Evolutionary conservation across 805 yeast genomes (phyloP), one percentile per base, ranked within the genome.

Genomic region (Saturnispora dispora): DNA sequence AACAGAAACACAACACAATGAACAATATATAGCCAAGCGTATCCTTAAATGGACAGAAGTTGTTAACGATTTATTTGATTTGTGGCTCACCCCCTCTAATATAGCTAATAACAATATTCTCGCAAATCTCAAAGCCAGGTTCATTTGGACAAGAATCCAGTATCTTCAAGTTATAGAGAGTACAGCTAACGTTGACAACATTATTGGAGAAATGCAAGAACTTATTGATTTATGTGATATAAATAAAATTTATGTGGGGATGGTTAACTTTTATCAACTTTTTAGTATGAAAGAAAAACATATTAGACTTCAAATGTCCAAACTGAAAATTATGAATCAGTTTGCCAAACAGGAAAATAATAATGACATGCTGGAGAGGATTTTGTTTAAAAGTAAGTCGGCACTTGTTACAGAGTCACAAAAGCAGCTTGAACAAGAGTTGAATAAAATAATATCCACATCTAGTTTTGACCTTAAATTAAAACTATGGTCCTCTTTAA

Each of bases 401-500:
- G 64, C 66, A 5, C 54, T 60, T 7, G 60, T 61, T 10, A 63
- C 64, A 15, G 63, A 63, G 20, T 62, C 69, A 5, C 52, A 57
- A 13, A 51, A 60, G 1, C 76, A 73, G 35, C 71, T 76, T 35
- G 56, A 60, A 15, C 18, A 41, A 11, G 81, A 89, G 7, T 81
- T 88, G 63, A 70, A 74, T 22, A 64, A 70, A 11, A 88, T 91
- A 60, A 70, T 93, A 15, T 66, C 71, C 3, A 71, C 70, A 11
- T 80, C 95, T 0, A 79, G 93, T 0, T 69, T 84, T 22, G 83
- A 79, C 22, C 74, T 88, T 62, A 78, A 78, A 51, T 67, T 89
- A 37, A 82, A 82, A 50, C 66, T 93, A 2, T 90, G 97, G 95
- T 79, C 78, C 32, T 73, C 84, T 23, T 68, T 90, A 17, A 73